Conservation (phyloP, 2,329 filamentous ascomycete species). For the Aureobasidium sp. region DNA sequence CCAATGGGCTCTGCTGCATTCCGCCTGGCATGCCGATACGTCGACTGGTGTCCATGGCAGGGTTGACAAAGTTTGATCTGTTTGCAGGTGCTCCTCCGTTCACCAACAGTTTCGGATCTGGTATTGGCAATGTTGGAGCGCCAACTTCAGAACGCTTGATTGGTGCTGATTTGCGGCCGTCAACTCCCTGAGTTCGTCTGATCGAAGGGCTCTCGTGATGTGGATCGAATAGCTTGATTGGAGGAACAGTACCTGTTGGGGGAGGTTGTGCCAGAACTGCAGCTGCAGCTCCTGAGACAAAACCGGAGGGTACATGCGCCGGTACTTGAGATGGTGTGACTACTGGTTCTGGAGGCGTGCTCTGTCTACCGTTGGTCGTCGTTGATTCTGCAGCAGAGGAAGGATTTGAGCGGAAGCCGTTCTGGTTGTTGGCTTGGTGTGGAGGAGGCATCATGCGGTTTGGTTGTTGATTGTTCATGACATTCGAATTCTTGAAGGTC, state of each 20-base stretch:
- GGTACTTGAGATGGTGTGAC: slow-evolving; percentile 16
- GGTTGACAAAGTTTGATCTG: slow-evolving; percentile 40
- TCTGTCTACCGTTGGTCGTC: slow-evolving; percentile 16
- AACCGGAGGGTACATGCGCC: slow-evolving; percentile 31
- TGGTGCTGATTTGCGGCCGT: slow-evolving; percentile 69
- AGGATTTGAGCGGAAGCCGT: slow-evolving; percentile 21
- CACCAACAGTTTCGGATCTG: background rate
- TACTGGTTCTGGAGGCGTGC: slow-evolving; percentile 5
- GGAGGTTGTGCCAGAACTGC: slow-evolving; percentile 30
- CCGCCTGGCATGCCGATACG: slow-evolving; percentile 42
- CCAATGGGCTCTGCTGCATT: slow-evolving; percentile 33
- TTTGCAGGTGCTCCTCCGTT: background rate
- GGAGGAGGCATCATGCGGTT: slow-evolving; percentile 10
- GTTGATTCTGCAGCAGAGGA: slow-evolving; percentile 23
- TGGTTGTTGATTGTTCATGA: slow-evolving; percentile 22
- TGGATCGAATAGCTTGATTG: slow-evolving; percentile 36
- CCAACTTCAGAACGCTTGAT: slow-evolving; percentile 45
- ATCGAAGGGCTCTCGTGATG: slow-evolving; percentile 61
- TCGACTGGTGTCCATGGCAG: slow-evolving; percentile 37
- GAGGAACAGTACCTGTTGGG: slow-evolving; percentile 20
- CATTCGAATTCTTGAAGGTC: slow-evolving; percentile 10
- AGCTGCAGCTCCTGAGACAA: slow-evolving; percentile 38
- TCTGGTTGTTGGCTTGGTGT: slow-evolving; percentile 15
- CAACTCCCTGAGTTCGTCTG: slow-evolving; percentile 78
- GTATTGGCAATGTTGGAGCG: background rate